Conservation (phyloP, 225 moss, liverwort and hornwort species). For the Antitrichia curtipendula region DNA sequence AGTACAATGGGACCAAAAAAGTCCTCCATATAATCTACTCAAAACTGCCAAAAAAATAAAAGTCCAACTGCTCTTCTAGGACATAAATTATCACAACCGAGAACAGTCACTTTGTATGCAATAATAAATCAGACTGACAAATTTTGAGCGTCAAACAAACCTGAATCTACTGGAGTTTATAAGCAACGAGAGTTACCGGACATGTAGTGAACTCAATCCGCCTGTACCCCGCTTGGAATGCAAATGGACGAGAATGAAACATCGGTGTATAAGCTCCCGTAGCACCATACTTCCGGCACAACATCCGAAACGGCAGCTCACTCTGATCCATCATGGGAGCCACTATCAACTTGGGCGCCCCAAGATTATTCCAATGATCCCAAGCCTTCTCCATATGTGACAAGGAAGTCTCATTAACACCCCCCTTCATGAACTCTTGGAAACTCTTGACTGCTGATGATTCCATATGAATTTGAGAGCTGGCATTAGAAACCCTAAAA, state of each 20-base stretch:
- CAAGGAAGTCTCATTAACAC: neutral
- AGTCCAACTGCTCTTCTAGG: neutral
- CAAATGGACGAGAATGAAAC: constrained; percentile 80
- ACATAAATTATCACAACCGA: neutral
- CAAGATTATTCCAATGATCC: constrained; percentile 86
- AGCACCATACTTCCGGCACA: constrained; percentile 90
- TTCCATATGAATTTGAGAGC: neutral
- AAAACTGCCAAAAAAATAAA: neutral
- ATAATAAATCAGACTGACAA: neutral
- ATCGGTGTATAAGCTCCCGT: constrained; percentile 84
- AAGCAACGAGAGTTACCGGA: constrained; percentile 24
- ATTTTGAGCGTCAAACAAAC: neutral
- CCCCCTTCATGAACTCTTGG: neutral
- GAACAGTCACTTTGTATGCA: neutral
- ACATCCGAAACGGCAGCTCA: constrained; percentile 93
- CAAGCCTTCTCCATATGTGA: constrained; percentile 51
- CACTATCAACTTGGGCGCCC: constrained; percentile 67
- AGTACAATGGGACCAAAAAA: neutral
- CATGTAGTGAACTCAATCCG: constrained; percentile 86
- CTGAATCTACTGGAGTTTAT: neutral
- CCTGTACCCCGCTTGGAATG: constrained; percentile 52
- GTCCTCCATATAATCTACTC: neutral
- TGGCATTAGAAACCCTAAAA: neutral
- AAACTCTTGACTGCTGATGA: neutral
- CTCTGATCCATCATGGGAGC: constrained; percentile 99